Evolutionary conservation across 306 rosid genomes (phyloP), one percentile per base, ranked within the genome.

Genomic region (Gastrolobium villosum): DNA sequence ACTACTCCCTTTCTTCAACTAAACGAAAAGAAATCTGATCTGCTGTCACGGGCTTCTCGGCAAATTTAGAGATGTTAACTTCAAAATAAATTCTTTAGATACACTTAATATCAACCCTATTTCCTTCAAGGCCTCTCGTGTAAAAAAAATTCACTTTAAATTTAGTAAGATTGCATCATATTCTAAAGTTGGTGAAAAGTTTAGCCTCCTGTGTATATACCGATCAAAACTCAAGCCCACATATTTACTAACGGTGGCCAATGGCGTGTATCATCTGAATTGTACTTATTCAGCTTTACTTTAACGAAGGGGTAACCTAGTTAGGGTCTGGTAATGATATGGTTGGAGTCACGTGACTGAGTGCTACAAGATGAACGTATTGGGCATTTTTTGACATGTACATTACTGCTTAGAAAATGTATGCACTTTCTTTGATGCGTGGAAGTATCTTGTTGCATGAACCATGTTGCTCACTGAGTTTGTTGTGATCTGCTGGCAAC

Each of bases 41-140:
- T 32, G 35, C n/a, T 43, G 40, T 32, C 53, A 6, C 4, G 7
- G 54, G 30, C 41, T 26, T 30, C 54, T 11, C 3, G 30, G 20
- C 74, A 46, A 30, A 49, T 49, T 31, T 65, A 44, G 55, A n/a
- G 57, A 53, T 9, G 40, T 74, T 75, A 45, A 53, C 8, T n/a
- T 30, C 11, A 78, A 61, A 39, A 49, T 63, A 13, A 52, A 44
- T 54, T 2, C 62, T 4, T 60, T 32, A 41, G 66, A 49, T 32
- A 48, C 36, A 32, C 6, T 35, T 14, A 43, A 10, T 34, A 66
- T 3, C 7, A 44, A 28, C 34, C 10, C 35, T 44, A 67, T 50
- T 44, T 78, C 11, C 65, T 78, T 61, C 15, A 50, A 28, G 54
- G 52, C 53, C 28, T 28, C 31, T 55, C 44, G 20, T 74, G 32